These are phyloP conservation scores for Naganishia vaughanmartiniae DNA, from an alignment of 768 basidiomycete species.

Conservation along the genomic window DNA sequence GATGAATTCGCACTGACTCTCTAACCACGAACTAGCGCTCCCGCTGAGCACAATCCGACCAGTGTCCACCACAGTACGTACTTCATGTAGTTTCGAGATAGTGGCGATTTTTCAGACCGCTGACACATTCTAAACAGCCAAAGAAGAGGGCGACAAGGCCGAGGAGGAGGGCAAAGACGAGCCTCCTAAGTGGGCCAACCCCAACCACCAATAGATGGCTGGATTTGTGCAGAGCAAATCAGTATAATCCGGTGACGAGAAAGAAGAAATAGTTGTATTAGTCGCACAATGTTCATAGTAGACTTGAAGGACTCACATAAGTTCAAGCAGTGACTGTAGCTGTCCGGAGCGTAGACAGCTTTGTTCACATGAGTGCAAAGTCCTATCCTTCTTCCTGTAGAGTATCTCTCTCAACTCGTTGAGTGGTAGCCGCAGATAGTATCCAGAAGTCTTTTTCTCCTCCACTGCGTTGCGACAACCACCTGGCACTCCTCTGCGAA, in stretches of 20 bases:
- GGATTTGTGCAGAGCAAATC: too few relatives aligned
- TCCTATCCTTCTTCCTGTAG: too few relatives aligned
- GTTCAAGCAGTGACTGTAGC: not conserved
- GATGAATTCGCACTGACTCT: too few relatives aligned
- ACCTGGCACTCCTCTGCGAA: too few relatives aligned
- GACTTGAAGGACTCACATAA: not conserved
- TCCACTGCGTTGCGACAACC: too few relatives aligned
- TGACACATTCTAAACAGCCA: conserved; percentile 32
- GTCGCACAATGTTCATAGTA: not conserved
- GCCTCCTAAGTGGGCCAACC: conserved; percentile 50
- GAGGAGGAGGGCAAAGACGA: conserved; percentile 54
- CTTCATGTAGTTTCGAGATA: not conserved
- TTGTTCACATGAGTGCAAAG: too few relatives aligned
- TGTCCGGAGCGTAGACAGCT: too few relatives aligned
- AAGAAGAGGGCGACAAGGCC: conserved; percentile 52
- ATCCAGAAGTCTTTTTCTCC: too few relatives aligned
- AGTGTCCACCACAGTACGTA: conserved; percentile 49
- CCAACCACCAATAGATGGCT: conserved; percentile 23
- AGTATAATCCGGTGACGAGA: not conserved
- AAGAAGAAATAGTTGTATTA: not conserved
- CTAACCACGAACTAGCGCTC: not conserved
- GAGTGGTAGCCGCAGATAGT: too few relatives aligned
- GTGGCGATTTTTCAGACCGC: not conserved
- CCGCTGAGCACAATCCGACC: conserved; percentile 50
- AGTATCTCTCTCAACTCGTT: too few relatives aligned